Evolutionary conservation across 176 grass and related monocot genomes (phyloP), one percentile per base, ranked within the genome.

Genomic region (Melocanna baccifera): DNA sequence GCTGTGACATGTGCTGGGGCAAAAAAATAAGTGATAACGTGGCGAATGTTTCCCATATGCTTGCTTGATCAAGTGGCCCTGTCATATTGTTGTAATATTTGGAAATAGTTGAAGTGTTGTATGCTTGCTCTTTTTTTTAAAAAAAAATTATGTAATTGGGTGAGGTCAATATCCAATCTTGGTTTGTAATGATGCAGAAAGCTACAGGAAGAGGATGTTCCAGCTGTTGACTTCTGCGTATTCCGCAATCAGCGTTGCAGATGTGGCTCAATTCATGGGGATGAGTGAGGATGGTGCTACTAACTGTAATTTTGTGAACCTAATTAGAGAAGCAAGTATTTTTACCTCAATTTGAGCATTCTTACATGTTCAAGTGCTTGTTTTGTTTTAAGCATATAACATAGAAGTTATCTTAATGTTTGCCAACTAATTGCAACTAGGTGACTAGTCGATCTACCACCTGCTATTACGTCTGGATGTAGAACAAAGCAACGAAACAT

Each of bases 151-250:
- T 65, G 12, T 75, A 75, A 69, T 36, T 83, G 22, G 37, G 58
- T 78, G 59, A 40, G 5, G 14, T 61, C 13, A 3, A 25, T 43
- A 34, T 87, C 23, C 23, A 4, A 36, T 67, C 34, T 79, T 69
- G 15, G 41, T 83, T 72, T 73, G 28, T 69, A 61, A 62, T 90
- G 28, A 15, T 75, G 72, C 82, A 99, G 97, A 99, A 83, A 99
- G 88, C 81, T 99, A 94, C 84, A 96, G 86, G 71, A 96, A 91
- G 79, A 94, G 87, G 91, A 94, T 96, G 87, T 96, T 99, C 81
- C 86, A 94, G 83, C 81, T 99, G 58, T 79, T 99, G 77, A 94
- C 84, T 73, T 83, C 85, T 88, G 93, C 97, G 11, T 99, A 99
- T 92, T 94, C 93, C 51, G 96, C 93, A 58, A 96, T 96, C 56